phyloP scores from a whole-genome alignment of 164 flowering plant genomes.

The Piper betle region DNA sequence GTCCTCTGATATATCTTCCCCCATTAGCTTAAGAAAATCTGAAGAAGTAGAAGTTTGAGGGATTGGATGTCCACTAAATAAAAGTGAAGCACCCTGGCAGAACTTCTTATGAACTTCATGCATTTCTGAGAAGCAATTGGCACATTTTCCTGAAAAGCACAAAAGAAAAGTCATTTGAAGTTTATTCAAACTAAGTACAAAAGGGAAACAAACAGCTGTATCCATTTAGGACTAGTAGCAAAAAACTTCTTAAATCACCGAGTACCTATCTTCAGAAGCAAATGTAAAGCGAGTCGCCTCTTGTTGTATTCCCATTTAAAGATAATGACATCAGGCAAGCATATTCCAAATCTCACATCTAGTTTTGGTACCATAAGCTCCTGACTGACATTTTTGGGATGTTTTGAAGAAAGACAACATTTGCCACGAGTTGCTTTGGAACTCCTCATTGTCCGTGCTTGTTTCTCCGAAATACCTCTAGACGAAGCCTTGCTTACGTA shows the following conservation, averaged over 20 bases:
- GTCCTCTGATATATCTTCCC: conserved; percentile 35
- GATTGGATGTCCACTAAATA: conserved; percentile 28
- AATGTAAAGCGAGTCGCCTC: conserved; percentile 32
- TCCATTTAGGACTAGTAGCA: background rate
- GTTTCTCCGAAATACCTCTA: conserved; percentile 16
- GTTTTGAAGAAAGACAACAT: conserved; percentile 22
- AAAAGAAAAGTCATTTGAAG: background rate
- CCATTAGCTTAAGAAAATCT: conserved; percentile 33
- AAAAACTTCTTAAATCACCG: background rate
- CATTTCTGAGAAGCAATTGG: conserved; percentile 20
- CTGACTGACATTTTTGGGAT: conserved; percentile 6
- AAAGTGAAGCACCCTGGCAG: conserved; percentile 32
- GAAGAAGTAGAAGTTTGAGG: conserved; percentile 10
- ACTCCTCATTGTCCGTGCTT: conserved; percentile 13
- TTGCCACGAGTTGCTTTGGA: conserved; percentile 49
- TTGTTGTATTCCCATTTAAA: conserved; percentile 57
- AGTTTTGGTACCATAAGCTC: background rate
- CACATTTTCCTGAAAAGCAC: conserved; percentile 49
- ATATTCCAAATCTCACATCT: conserved; percentile 17
- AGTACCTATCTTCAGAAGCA: conserved; percentile 20
- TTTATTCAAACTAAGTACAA: background rate
- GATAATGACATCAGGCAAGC: conserved; percentile 22
- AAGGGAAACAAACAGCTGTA: too few relatives aligned
- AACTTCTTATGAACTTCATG: conserved; percentile 45
- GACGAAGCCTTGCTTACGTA: conserved; percentile 31